Percentiles rank a stretch among this genome's conserved stretches.
Conservation (phyloP, 805 yeast species). For the Candida easanensis region DNA sequence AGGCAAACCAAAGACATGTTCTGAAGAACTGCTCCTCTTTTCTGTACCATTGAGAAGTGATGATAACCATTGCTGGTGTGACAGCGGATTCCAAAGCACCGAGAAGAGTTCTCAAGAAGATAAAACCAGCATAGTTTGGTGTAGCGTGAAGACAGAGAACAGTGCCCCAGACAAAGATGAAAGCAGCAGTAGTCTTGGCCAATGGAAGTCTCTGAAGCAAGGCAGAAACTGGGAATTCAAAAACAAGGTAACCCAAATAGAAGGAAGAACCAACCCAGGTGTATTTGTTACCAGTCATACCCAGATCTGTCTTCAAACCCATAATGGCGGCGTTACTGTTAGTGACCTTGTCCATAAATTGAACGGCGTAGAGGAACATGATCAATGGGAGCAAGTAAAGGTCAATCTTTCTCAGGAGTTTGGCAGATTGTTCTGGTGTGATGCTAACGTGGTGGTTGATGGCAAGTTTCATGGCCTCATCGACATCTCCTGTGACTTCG, state of each 20-base stretch:
- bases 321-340: conserved; percentile 44
- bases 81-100: conserved; percentile 53
- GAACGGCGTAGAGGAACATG: conserved; percentile 6
- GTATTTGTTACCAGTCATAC: conserved; percentile 43
- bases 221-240: conserved; percentile 47
- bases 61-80: conserved; percentile 53
- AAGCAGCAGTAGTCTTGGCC: conserved; percentile 44
- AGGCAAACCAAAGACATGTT: conserved; percentile 42
- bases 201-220: conserved; percentile 55
- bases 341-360: conserved; percentile 13
- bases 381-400: conserved; percentile 7
- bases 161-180: conserved; percentile 59
- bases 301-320: conserved; percentile 44
- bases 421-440: conserved; percentile 7
- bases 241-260: conserved; percentile 60
- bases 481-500: conserved; percentile 11
- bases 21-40: conserved; percentile 42
- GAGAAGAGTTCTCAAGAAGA: conserved; percentile 44
- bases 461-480: conserved; percentile 13
- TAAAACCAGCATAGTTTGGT: conserved; percentile 33
- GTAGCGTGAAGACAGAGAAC: conserved; percentile 48
- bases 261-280: conserved; percentile 59
- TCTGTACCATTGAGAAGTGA: conserved; percentile 58
- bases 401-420: conserved; percentile 10
- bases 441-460: neutral